Evolutionary conservation across 2,329 filamentous ascomycete genomes (phyloP), one percentile per base, ranked within the genome.

Genomic region (Pseudogymnoascus sp.): DNA sequence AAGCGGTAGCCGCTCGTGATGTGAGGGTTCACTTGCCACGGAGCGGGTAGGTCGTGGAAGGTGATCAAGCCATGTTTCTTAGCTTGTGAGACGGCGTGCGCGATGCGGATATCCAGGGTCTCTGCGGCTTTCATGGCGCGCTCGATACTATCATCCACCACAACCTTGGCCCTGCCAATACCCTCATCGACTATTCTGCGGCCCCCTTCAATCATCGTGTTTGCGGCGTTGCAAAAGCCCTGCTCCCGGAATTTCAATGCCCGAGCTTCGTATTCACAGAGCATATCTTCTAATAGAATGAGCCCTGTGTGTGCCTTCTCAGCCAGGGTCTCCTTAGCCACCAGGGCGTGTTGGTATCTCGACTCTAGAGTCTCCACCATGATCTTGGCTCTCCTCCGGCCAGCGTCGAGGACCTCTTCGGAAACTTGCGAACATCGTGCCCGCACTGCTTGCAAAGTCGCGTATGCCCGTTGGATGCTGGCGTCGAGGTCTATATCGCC

Each of bases 11-110:
- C 94, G 59, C 83, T 84, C 58, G 85, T 79, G 70, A 99, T 97
- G 74, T 99, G 90, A 1, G 92, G 91, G 74, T 99, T 99, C 69
- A 95, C 87, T 62, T 89, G 83, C 94, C 94, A 99, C 0, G 94
- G 94, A 35, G 88, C 78, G 1, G 94, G 94, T 4, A 99, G 79
- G 68, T 96, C 91, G 52, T 95, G 85, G 74, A 97, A 99, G 63
- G 82, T 81, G 66, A 99, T 88, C 12, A 96, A 79, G 55, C 92
- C 90, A 57, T 90, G 82, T 70, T 95, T 86, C 66, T 87, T 82
- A 26, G 92, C 91, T 61, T 85, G 80, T 18, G 77, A 68, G 60
- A 96, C 83, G 10, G 94, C 92, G 59, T 82, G 80, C 67, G 92
- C 87, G 38, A 99, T 86, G 64, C 89, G 90, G 64, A 94, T 88